A percentile compares a stretch with the other conserved stretches of the same genome.
These are phyloP conservation scores for Aphanomyces astaci DNA, from an alignment of 352 stramenopile species.

Conservation along the genomic window DNA sequence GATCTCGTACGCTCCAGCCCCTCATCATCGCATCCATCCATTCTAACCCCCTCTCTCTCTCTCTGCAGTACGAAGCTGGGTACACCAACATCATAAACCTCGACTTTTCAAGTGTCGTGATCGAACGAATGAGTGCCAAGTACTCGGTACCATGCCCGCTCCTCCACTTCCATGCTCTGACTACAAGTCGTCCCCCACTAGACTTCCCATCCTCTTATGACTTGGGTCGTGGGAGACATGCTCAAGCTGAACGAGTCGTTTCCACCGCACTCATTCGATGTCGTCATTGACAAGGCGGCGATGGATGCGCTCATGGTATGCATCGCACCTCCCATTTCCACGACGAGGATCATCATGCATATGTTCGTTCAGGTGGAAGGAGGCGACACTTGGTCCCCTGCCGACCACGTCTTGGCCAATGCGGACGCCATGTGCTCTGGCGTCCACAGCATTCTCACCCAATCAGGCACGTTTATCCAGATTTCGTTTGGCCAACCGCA, in stretches of 20 bases:
- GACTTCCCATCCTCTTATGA: conserved; percentile 32
- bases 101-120: conserved; percentile 61
- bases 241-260: conserved; percentile 43
- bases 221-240: conserved; percentile 51
- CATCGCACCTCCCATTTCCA: no score
- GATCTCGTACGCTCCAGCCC: conserved; percentile 38
- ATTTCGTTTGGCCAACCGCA: conserved; percentile 77
- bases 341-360: no score
- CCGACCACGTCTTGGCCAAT: conserved; percentile 38
- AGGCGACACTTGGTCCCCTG: conserved; percentile 64
- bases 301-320: conserved; percentile 72
- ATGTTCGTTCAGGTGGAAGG: conserved; percentile 56
- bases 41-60: no score
- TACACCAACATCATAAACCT: conserved; percentile 62
- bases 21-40: conserved; percentile 11
- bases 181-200: not conserved
- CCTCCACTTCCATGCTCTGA: not conserved
- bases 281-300: conserved; percentile 77
- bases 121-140: conserved; percentile 53
- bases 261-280: conserved; percentile 40
- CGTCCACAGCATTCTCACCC: conserved; percentile 39
- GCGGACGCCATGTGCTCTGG: conserved; percentile 45
- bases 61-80: conserved; percentile 42
- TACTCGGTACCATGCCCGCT: conserved; percentile 25
- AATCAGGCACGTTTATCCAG: conserved; percentile 51